Evolutionary conservation across 768 basidiomycete species (phyloP).

Genomic region (Termitomyces sp.): DNA sequence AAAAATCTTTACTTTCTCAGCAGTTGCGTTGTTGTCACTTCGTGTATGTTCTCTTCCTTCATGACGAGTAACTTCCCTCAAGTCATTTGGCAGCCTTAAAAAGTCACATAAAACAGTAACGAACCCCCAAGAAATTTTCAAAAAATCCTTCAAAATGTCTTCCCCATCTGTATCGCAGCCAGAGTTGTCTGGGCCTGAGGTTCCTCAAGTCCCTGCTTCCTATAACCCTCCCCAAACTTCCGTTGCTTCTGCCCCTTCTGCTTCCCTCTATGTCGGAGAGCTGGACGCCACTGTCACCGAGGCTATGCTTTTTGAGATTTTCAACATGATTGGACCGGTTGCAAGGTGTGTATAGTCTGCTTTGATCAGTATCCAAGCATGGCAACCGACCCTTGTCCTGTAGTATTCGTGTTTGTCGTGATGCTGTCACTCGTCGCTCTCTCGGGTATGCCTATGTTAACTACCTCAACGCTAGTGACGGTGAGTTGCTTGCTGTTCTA

Average conservation of each 20-base stretch:
- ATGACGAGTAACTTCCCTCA: constrained; percentile 9
- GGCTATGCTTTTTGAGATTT: constrained; percentile 99
- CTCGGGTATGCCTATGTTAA: constrained; percentile 99
- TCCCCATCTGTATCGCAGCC: constrained; percentile 38
- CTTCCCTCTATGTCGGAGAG: constrained; percentile 98
- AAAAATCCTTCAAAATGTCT: constrained; percentile 52
- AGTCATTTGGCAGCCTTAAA: constrained; percentile 42
- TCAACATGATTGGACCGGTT: constrained; percentile 99
- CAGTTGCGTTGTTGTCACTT: constrained; percentile 71
- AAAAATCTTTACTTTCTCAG: constrained; percentile 58
- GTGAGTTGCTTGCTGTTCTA: constrained; percentile 35
- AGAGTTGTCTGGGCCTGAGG: constrained; percentile 47
- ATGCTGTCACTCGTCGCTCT: constrained; percentile 98
- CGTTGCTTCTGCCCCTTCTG: constrained; percentile 66
- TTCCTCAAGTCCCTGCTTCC: constrained; percentile 25
- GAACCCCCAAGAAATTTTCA: constrained; percentile 45
- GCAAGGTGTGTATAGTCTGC: constrained; percentile 60
- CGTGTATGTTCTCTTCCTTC: constrained; percentile 40
- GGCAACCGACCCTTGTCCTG: not conserved
- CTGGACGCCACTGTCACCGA: constrained; percentile 97
- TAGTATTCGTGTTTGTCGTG: constrained; percentile 98
- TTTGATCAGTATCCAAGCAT: not conserved
- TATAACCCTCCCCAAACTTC: constrained; percentile 44
- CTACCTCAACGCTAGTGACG: constrained; percentile 93
- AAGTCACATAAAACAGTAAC: constrained; percentile 90